Evolutionary conservation across 2,329 filamentous ascomycete species (phyloP), one percentile per base, ranked within the genome.

Genomic region (Periglandula ipomoeae): DNA sequence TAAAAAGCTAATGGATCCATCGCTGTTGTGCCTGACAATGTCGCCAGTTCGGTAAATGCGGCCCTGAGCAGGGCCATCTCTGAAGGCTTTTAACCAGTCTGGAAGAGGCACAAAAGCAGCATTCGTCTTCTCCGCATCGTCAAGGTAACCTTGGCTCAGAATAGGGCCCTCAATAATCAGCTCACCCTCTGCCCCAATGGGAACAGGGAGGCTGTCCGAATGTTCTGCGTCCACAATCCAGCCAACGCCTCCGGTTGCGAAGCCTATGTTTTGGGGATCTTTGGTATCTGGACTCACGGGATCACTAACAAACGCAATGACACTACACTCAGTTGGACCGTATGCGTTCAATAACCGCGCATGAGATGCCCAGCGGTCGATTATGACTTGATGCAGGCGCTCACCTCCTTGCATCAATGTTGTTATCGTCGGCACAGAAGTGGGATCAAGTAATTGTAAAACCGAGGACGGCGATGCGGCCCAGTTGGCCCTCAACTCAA

Each of bases 101-200:
- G 39, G 39, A 42, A 23, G 39, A 2, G 4, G 7, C 5, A 24
- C 2, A 55, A 39, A 64, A 65, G 1, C 52, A 48, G 6, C 50
- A 8, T 50, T 60, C 48, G 71, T 65, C 17, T 51, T 49, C 8
- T 48, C 47, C 37, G 56, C 13, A 20, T 63, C 58, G 46, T 72
- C 70, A n/a, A 75, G 59, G 49, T 79, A 79, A 30, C 74, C 73
- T 42, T 68, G 61, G 17, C 69, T 73, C 8, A 79, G 67, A 2
- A 69, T 65, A 2, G 73, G 73, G 1, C 70, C 69, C 44, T 66
- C 65, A 35, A 72, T 53, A 7, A 66, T 52, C 15, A 69, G 57
- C 51, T 69, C 66, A 4, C 63, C 63, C 7, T 57, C 30, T 5
- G 47, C 51, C 0, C 62, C 61, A 2, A 62, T 40, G 2, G 62